Evolutionary conservation across 148 eudicot species (phyloP).

Genomic region (Suaeda aralocaspica): DNA sequence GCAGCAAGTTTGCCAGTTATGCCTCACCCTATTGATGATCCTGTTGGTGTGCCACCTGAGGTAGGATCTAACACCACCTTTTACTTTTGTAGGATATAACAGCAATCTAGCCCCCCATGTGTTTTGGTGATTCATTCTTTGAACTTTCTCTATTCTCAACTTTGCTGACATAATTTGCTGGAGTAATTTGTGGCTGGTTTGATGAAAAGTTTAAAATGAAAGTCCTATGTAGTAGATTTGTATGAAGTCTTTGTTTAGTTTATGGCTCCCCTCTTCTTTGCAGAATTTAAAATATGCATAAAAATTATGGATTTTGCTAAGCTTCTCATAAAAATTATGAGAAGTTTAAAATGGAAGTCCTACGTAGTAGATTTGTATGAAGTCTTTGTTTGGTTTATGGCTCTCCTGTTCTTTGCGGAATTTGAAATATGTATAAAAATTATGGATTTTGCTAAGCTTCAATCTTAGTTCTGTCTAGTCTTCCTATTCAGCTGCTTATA

Average conservation of each 20-base stretch:
- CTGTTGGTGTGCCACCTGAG: conserved; percentile 83
- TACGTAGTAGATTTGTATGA: too few relatives aligned
- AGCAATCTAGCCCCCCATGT: not conserved
- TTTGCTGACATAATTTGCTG: not conserved
- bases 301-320: not conserved
- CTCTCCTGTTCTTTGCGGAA: not conserved
- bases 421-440: not conserved
- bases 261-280: not conserved
- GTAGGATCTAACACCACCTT: conserved; percentile 36
- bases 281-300: not conserved
- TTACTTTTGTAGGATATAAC: too few relatives aligned
- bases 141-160: not conserved
- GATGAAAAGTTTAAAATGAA: not conserved
- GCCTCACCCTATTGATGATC: conserved; percentile 50
- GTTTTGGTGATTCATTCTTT: not conserved
- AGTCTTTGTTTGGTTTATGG: not conserved
- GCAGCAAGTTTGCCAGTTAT: conserved; percentile 36
- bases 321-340: too few relatives aligned
- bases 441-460: not conserved
- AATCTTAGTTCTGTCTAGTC: not conserved
- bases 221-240: too few relatives aligned
- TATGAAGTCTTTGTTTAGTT: too few relatives aligned
- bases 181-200: not conserved
- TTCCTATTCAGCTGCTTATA: not conserved
- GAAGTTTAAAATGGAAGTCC: too few relatives aligned